Evolutionary conservation across 73 alveolate species (phyloP), one percentile per base, ranked within the genome.

Genomic region (Uronychia setigera): DNA sequence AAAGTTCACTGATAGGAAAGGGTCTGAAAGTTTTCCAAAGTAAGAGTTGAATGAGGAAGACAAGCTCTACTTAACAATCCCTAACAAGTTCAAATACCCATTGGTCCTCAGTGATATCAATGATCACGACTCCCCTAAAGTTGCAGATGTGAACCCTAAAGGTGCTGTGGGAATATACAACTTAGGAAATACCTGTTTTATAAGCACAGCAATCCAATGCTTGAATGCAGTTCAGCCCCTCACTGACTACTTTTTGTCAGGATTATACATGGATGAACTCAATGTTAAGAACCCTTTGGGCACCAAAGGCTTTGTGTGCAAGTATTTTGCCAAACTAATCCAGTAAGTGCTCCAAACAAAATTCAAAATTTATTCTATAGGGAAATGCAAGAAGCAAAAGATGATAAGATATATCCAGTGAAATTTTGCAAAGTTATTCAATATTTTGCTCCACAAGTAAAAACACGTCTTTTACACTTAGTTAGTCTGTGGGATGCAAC

Each of bases 171-270:
- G 99, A 1, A 75, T 97, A 28, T 87, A 87, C 59, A 97, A 97
- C 83, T 77, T 97, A 86, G 99, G 99, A 28, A 97, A 97, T 76
- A 97, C 99, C 5, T 97, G 99, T 83, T 97, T 92, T 91, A 85
- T 97, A 91, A 96, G 91, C 76, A 92, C 99, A 59, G 99, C 99
- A 31, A 74, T 97, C 31, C 94, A 97, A 91, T 97, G 99, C 76
- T 88, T 97, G 35, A 85, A 88, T 82, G 94, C 97, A 84, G 91
- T 94, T 74, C 93, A 97, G 92, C 97, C 95, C 76, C 86, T 97
- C 25, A 94, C 97, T 75, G 98, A 97, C 86, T 95, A 82, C 91
- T 95, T 97, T 80, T 77, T 94, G 59, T 87, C 89, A 31, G 90
- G 89, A 46, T 85, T 80, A 29, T 86, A 76, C 59, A 81, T 84